Evolutionary conservation across 208 protist species (phyloP).

Genomic region (Trypanosoma boissoni): DNA sequence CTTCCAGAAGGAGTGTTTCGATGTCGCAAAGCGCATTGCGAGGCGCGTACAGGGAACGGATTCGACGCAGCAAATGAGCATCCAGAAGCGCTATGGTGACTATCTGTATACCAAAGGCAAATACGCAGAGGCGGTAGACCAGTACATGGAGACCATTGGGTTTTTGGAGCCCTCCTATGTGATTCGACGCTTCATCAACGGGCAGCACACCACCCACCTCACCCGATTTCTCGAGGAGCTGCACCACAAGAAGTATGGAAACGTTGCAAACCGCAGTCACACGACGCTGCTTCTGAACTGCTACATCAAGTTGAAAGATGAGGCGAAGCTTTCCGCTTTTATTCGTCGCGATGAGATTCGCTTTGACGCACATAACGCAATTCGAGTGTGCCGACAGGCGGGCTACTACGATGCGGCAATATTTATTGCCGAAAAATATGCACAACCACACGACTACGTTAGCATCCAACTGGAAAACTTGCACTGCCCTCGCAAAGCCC

Average conservation of each 20-base stretch:
- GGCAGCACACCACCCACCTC: slow-evolving; percentile 92
- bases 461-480: slow-evolving; percentile 88
- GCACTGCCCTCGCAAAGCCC: slow-evolving; percentile 51
- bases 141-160: slow-evolving; percentile 95
- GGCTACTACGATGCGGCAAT: slow-evolving; percentile 89
- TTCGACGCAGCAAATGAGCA: slow-evolving; percentile 83
- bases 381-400: slow-evolving; percentile 91
- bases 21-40: slow-evolving; percentile 92
- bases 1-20: slow-evolving; percentile 94
- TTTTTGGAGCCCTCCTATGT: slow-evolving; percentile 96
- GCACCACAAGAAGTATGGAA: slow-evolving; percentile 50
- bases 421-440: slow-evolving; percentile 78
- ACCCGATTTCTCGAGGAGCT: slow-evolving; percentile 93
- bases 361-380: slow-evolving; percentile 94
- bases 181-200: slow-evolving; percentile 95
- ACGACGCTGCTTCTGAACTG: slow-evolving; percentile 97
- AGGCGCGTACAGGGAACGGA: slow-evolving; percentile 34
- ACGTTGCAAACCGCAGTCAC: slow-evolving; percentile 89
- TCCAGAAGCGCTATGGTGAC: slow-evolving; percentile 93
- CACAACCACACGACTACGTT: slow-evolving; percentile 80
- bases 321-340: slow-evolving; percentile 86
- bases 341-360: slow-evolving; percentile 85
- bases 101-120: slow-evolving; percentile 87
- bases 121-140: slow-evolving; percentile 84
- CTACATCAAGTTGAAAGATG: slow-evolving; percentile 95